These are phyloP conservation scores for Trametes sanguinea DNA, from an alignment of 768 basidiomycete genomes.

Conservation along the genomic window DNA sequence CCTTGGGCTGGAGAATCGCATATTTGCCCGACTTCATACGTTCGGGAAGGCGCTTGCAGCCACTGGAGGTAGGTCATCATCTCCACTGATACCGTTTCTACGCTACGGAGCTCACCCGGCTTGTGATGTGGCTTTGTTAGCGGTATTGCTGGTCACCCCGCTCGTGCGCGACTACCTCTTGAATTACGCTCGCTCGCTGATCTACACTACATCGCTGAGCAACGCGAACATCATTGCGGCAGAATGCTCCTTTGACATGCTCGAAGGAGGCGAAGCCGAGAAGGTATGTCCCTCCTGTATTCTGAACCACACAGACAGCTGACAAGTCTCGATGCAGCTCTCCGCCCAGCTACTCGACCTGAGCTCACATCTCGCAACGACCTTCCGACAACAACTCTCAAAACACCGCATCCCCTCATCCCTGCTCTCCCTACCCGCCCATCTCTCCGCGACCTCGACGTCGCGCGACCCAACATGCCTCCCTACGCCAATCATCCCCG, in stretches of 20 bases:
- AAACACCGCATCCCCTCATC: slow-evolving; percentile 28
- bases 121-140: slow-evolving; percentile 37
- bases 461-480: slow-evolving; percentile 30
- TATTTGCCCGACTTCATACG: slow-evolving; percentile 81
- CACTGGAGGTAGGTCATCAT: slow-evolving; percentile 68
- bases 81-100: background rate
- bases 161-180: slow-evolving; percentile 81
- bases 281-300: slow-evolving; percentile 38
- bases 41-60: slow-evolving; percentile 91
- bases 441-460: slow-evolving; percentile 28
- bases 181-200: slow-evolving; percentile 89
- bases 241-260: slow-evolving; percentile 77
- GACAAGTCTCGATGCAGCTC: slow-evolving; percentile 26
- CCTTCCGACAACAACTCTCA: slow-evolving; percentile 33
- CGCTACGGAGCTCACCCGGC: background rate
- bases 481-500: slow-evolving; percentile 83
- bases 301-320: slow-evolving; percentile 27
- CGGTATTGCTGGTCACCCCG: slow-evolving; percentile 72
- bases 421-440: slow-evolving; percentile 35
- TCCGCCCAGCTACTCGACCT: slow-evolving; percentile 45
- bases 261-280: slow-evolving; percentile 66
- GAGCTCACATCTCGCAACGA: slow-evolving; percentile 41
- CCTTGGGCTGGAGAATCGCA: slow-evolving; percentile 68
- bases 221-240: slow-evolving; percentile 75
- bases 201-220: slow-evolving; percentile 88